These are phyloP conservation scores for Solanum sitiens DNA, from an alignment of 257 asterid species.

Conservation along the genomic window DNA sequence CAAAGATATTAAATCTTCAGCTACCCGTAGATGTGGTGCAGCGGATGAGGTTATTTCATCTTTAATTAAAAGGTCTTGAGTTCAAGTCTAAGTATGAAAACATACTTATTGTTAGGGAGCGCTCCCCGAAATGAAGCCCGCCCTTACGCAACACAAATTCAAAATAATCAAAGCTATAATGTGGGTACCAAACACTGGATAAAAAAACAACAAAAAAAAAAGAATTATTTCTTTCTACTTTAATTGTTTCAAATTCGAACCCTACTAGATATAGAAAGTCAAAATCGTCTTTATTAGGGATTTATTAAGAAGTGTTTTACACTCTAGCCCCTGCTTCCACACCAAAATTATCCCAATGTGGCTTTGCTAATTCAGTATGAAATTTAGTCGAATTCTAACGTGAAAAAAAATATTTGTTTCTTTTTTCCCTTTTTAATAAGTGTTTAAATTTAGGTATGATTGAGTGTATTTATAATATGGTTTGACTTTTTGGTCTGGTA, in stretches of 20 bases:
- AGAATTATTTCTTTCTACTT: no score
- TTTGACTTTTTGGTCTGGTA: background rate
- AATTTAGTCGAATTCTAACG: background rate
- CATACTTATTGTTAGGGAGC: no score
- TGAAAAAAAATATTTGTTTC: background rate
- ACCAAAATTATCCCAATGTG: background rate
- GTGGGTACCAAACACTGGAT: no score
- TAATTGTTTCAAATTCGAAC: background rate
- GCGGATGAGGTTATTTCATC: no score
- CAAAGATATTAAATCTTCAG: background rate
- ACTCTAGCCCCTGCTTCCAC: background rate
- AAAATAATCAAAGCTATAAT: no score
- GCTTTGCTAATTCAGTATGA: background rate
- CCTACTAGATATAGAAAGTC: background rate
- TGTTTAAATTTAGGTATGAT: background rate
- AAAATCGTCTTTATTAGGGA: background rate
- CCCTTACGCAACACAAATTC: no score
- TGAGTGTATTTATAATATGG: background rate
- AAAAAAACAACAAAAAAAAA: no score
- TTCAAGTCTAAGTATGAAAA: no score
- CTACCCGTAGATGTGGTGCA: background rate
- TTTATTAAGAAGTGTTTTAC: background rate
- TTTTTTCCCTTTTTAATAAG: background rate
- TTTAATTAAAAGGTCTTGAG: no score
- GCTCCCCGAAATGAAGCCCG: no score